Conservation (phyloP, 768 basidiomycete species). For the Pisolithus orientalis region DNA sequence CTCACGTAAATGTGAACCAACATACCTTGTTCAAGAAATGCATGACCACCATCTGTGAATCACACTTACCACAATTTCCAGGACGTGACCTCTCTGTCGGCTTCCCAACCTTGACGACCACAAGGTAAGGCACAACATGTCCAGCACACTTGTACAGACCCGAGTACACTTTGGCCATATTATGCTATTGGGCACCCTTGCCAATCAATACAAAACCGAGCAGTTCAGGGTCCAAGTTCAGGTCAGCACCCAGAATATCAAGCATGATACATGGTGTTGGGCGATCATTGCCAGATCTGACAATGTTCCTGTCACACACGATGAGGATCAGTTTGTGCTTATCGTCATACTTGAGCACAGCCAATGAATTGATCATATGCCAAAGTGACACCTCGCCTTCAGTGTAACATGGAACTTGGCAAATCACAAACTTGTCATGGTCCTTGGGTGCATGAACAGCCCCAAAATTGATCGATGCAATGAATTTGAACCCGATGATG, state of each 20-base stretch:
- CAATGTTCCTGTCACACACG: slow-evolving; percentile 97
- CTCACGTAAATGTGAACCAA: background rate
- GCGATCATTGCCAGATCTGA: slow-evolving; percentile 93
- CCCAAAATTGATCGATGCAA: slow-evolving; percentile 84
- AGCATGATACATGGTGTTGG: slow-evolving; percentile 95
- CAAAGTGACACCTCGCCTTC: slow-evolving; percentile 86
- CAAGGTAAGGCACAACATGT: slow-evolving; percentile 93
- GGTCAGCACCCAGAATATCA: slow-evolving; percentile 92
- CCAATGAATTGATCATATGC: slow-evolving; percentile 88
- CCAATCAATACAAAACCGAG: slow-evolving; percentile 91
- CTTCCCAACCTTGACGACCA: slow-evolving; percentile 91
- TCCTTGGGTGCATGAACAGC: slow-evolving; percentile 80
- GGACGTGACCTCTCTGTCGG: slow-evolving; percentile 89
- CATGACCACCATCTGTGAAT: slow-evolving; percentile 94
- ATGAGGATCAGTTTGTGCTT: slow-evolving; percentile 91
- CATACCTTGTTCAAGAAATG: slow-evolving; percentile 94
- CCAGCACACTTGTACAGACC: slow-evolving; percentile 91
- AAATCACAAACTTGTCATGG: slow-evolving; percentile 95
- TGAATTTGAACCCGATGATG: slow-evolving; percentile 94
- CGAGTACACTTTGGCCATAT: slow-evolving; percentile 97
- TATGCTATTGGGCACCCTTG: slow-evolving; percentile 92
- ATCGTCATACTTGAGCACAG: slow-evolving; percentile 94
- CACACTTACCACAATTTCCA: slow-evolving; percentile 97
- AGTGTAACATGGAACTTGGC: slow-evolving; percentile 98
- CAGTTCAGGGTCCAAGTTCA: slow-evolving; percentile 90